Conservation (phyloP, 139 green algal genomes). For the Eudorina sp. region DNA sequence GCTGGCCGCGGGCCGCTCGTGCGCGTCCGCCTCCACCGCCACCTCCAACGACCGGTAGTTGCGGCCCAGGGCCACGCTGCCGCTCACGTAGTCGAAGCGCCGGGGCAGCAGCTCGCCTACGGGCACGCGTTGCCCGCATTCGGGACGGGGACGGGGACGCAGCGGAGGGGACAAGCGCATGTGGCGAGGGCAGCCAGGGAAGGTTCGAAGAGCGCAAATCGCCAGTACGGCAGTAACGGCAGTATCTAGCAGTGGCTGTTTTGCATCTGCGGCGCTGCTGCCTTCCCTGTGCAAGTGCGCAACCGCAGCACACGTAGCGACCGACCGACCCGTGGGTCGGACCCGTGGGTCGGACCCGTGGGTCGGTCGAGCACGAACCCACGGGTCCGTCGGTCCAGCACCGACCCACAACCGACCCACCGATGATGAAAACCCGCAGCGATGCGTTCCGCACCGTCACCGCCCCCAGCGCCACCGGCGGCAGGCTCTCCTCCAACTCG, state of each 20-base stretch:
- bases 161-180: not conserved
- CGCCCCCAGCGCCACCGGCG: conserved; percentile 58
- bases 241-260: too few relatives aligned
- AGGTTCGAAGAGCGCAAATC: too few relatives aligned
- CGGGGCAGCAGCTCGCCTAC: conserved; percentile 63
- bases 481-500: conserved; percentile 56
- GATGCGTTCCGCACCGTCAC: conserved; percentile 49
- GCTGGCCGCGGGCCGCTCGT: conserved; percentile 65
- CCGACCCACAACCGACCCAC: too few relatives aligned
- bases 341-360: too few relatives aligned
- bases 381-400: not conserved
- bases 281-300: too few relatives aligned
- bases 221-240: too few relatives aligned
- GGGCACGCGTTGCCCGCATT: not conserved
- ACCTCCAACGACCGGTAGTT: conserved; percentile 77
- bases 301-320: too few relatives aligned
- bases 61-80: conserved; percentile 63
- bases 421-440: conserved; percentile 56
- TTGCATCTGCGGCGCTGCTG: too few relatives aligned
- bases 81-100: conserved; percentile 65
- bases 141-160: too few relatives aligned
- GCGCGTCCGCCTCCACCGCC: conserved; percentile 65
- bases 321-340: too few relatives aligned
- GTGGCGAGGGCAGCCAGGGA: not conserved
- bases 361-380: not conserved